Evolutionary conservation across 1,139 yeast genomes (phyloP).

Genomic region (Zhuliangozyma parablackwelliae): DNA sequence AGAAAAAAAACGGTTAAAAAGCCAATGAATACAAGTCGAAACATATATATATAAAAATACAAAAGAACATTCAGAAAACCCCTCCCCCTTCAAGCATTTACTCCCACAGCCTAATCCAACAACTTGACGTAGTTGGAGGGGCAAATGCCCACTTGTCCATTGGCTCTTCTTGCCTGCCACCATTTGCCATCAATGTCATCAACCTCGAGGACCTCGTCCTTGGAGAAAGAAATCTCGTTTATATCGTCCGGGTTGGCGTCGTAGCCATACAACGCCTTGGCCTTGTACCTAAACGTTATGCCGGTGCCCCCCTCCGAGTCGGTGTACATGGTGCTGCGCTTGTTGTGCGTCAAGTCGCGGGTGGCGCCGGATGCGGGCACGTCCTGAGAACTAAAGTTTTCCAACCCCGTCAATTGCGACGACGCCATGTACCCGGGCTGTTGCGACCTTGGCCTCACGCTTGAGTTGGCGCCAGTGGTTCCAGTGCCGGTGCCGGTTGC

Average conservation of each 20-base stretch:
- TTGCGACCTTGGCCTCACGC: slow-evolving; percentile 21
- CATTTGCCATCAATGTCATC: slow-evolving; percentile 94
- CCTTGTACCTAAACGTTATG: slow-evolving; percentile 73
- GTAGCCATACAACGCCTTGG: slow-evolving; percentile 81
- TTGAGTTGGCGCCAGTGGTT: slow-evolving; percentile 1
- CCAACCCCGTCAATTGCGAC: slow-evolving; percentile 55
- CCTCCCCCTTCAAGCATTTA: background rate
- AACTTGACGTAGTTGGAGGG: slow-evolving; percentile 91
- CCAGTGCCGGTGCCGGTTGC: slow-evolving; percentile 27
- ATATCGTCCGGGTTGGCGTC: slow-evolving; percentile 93
- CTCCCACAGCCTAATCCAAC: slow-evolving; percentile 26
- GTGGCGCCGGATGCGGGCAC: slow-evolving; percentile 14
- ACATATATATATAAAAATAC: background rate
- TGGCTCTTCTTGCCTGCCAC: slow-evolving; percentile 94
- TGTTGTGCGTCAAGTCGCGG: slow-evolving; percentile 27
- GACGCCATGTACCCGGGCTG: slow-evolving; percentile 40
- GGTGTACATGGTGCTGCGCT: slow-evolving; percentile 26
- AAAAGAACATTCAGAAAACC: background rate
- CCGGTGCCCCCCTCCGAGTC: slow-evolving; percentile 22
- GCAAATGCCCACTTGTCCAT: slow-evolving; percentile 94
- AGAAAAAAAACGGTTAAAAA: background rate
- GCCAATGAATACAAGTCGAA: background rate
- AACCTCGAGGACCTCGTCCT: slow-evolving; percentile 86
- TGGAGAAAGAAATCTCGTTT: slow-evolving; percentile 84
- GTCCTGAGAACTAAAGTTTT: slow-evolving; percentile 46